Evolutionary conservation across 116 monocot genomes (phyloP).

Genomic region (Dioscorea cayenensis): DNA sequence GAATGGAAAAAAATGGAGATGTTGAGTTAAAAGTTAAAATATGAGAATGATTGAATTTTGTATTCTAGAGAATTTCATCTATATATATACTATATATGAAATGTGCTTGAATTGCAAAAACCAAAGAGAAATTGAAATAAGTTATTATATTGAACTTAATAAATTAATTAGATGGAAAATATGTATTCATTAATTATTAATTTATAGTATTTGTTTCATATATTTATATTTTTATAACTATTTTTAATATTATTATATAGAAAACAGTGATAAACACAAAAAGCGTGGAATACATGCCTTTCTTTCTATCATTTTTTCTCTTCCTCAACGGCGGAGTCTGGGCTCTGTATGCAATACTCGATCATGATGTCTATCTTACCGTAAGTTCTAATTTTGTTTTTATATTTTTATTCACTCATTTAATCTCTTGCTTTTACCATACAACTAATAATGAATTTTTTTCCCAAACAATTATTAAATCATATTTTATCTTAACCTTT

Average conservation of each 20-base stretch:
- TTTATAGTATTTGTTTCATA: background rate
- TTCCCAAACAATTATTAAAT: background rate
- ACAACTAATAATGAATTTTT: too few relatives aligned
- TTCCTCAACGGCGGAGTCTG: conserved; percentile 9
- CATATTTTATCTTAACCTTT: too few relatives aligned
- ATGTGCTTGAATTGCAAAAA: too few relatives aligned
- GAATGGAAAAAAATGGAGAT: too few relatives aligned
- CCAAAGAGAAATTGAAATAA: too few relatives aligned
- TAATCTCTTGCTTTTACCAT: background rate
- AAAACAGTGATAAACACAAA: background rate
- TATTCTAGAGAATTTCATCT: too few relatives aligned
- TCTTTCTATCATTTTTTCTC: background rate
- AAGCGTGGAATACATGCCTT: conserved; percentile 1
- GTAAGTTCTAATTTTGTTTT: conserved; percentile 6
- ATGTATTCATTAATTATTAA: too few relatives aligned
- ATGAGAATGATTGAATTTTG: too few relatives aligned
- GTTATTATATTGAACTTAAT: too few relatives aligned
- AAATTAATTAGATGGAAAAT: too few relatives aligned
- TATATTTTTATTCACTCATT: background rate
- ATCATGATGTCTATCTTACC: conserved; percentile 8
- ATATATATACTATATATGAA: too few relatives aligned
- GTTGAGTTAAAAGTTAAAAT: too few relatives aligned
- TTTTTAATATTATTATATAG: background rate
- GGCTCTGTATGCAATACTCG: conserved; percentile 10
- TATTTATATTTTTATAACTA: background rate